Percentiles rank a stretch among this genome's conserved stretches.
Evolutionary conservation across 169 alveolate genomes (phyloP).

Genomic region (Blepharisma undulans): DNA sequence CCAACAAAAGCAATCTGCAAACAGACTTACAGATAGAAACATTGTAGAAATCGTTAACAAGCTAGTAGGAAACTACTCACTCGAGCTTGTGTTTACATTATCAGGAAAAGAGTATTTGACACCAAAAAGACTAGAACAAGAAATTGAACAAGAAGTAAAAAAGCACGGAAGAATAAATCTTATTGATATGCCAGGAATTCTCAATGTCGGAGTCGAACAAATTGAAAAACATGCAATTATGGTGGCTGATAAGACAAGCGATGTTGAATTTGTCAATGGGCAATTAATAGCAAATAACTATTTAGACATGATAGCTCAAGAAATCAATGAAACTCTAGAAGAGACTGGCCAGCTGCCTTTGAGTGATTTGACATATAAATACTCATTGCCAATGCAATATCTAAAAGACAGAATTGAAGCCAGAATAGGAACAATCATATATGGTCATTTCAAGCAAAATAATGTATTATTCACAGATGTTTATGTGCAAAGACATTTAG

Average conservation of each 20-base stretch:
- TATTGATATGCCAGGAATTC: conserved; percentile 5
- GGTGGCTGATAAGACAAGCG: background rate
- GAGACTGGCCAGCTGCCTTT: conserved; percentile 16
- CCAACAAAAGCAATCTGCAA: background rate
- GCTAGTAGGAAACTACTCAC: conserved; percentile 5
- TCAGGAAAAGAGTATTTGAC: conserved; percentile 41
- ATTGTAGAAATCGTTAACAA: conserved; percentile 39
- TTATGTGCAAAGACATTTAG: conserved; percentile 1
- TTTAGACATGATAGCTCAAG: background rate
- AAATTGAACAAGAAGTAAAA: conserved; percentile 28
- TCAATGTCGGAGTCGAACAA: conserved; percentile 21
- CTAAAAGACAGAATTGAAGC: background rate
- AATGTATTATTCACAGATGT: conserved; percentile 11
- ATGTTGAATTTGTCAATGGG: background rate
- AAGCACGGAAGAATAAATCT: conserved; percentile 8
- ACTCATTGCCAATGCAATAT: conserved; percentile 16
- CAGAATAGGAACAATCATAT: background rate
- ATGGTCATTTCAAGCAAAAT: background rate
- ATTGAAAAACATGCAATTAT: background rate
- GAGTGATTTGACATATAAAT: conserved; percentile 16
- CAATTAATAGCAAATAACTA: conserved; percentile 1
- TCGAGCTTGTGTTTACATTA: background rate
- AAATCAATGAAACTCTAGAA: conserved; percentile 26
- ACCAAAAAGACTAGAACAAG: conserved; percentile 22
- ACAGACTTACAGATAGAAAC: conserved; percentile 32